phyloP scores from a whole-genome alignment of 2,329 filamentous ascomycete species.

The Xylariomycetidae sp. region DNA sequence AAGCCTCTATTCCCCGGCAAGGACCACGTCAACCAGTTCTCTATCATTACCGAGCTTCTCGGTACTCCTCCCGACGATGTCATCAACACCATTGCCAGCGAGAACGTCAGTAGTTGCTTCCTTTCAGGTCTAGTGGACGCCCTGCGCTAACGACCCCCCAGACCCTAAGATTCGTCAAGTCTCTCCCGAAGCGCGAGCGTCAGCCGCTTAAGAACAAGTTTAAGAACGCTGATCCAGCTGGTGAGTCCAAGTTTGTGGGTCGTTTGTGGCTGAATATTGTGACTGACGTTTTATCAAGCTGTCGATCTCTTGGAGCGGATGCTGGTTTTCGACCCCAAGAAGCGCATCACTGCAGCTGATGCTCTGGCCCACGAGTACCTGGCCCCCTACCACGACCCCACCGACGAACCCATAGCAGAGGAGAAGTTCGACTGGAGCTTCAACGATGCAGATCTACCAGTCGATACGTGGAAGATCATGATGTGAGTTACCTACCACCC shows the following conservation, averaged over 20 bases:
- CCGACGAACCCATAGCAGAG: constrained; percentile 88
- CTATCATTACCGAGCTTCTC: constrained; percentile 95
- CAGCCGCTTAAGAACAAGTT: constrained; percentile 86
- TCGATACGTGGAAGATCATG: constrained; percentile 99
- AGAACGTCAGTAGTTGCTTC: constrained; percentile 62
- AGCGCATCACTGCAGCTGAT: constrained; percentile 80
- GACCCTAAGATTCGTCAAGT: constrained; percentile 96
- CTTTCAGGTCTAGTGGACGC: neutral
- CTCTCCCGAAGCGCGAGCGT: constrained; percentile 87
- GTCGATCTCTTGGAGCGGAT: constrained; percentile 92
- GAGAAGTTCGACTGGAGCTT: constrained; percentile 99
- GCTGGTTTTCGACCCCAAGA: constrained; percentile 98
- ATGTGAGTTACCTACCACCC: constrained; percentile 59
- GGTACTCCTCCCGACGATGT: constrained; percentile 97
- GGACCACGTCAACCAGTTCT: constrained; percentile 99
- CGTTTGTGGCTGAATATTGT: no score
- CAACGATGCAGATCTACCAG: constrained; percentile 93
- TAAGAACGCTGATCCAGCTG: constrained; percentile 83
- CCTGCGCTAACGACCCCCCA: constrained; percentile 30
- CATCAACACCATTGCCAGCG: constrained; percentile 96
- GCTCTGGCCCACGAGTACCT: constrained; percentile 91
- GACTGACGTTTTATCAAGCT: no score
- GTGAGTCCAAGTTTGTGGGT: no score
- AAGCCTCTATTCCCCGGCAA: constrained; percentile 98
- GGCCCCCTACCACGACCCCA: constrained; percentile 92